Base-by-base conservation (phyloP, 345 rosid species). In the Camelina laxa region DNA sequence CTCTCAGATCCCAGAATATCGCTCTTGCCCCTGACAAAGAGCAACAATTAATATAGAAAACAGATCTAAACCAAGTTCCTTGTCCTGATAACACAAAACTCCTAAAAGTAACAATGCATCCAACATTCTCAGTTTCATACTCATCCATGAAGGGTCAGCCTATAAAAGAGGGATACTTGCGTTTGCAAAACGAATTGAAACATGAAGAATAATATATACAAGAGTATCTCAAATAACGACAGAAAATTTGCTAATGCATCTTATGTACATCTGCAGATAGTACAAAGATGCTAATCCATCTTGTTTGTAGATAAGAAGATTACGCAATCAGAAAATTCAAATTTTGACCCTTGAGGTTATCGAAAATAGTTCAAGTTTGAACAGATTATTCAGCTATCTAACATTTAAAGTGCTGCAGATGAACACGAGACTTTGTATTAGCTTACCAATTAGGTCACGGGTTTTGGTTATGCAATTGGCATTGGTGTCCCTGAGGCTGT, bases 1-100 rank as follows among this genome's bases (percentile, higher is more conserved):
- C 93, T 82, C 90, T 86, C 66, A 95, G 86, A 81, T 95, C 99
- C 97, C 97, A 91, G 77, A 90, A 91, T 48, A 90, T 85, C 54
- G 85, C 84, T 80, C 90, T 87, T 61, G 89, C 84, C 65, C 99
- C 99, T 94, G 78, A 17, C 64, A 72, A 67, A 77, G 62, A 73
- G 60, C 9, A 65, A 57, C 60, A 35, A 60, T 42, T 14, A 39
- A 15, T 55, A 9, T 27, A 58, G 19, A 36, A 69, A 20, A 36
- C 58, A 51, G 31, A 66, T 74, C 14, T 69, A 24, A 67, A 54
- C 13, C 9, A 10, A 44, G 20, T 50, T 78, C 8, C 41, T 48
- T 22, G 54, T 36, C 48, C 9, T 69, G 45, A 1, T 38, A 35
- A 44, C 51, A 3, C 65, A 24, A 39, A 69, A n/a, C 27, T 39